Base-by-base conservation (phyloP, 2,329 filamentous ascomycete species). In the Aspergillus flavus region DNA sequence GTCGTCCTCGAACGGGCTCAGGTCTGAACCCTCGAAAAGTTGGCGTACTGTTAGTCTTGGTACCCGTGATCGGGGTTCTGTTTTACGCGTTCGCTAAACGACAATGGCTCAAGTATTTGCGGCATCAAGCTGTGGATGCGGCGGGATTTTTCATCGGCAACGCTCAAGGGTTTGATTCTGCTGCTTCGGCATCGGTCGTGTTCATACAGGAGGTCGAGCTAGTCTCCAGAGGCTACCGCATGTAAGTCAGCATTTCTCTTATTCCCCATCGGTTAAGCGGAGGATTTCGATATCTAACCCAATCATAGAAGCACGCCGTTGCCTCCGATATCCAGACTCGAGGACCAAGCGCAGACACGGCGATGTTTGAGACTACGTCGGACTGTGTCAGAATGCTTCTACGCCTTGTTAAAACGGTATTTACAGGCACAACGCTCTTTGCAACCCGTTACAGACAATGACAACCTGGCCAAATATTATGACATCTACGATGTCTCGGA, bases 121-220 rank as follows among this genome's bases (percentile, higher is more conserved):
- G 92, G 60, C 87, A 90, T 58, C 89, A 94, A 74, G 89, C 91
- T 0, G 83, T 96, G 43, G 83, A 87, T 39, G 87, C 89, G 66
- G 88, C 91, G 6, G 87, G 87, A 12, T 79, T 83, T 0, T 88
- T 96, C 67, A 88, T 95, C 53, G 83, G 86, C 54, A 89, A 88
- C 72, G 89, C 93, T 45, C 92, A 96, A 73, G 88, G 89, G 57
- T 93, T 96, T 70, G 93, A 97, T 77, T 87, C 89, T 46, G 89
- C 90, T 26, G 89, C 87, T 46, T 89, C 89, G 45, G 90, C 92
- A 36, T 91, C 92, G 2, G 83, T 97, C 61, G 88, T 91, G 43
- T 85, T 97, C 64, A 90, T 97, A 66, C 94, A 97, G 76, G 94
- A 97, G 79, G 93, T 97, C n/a, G 94, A 97, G 80, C 84, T 97